These are phyloP conservation scores for Bipolaris cookei DNA, from an alignment of 2,329 filamentous ascomycete species.

Conservation along the genomic window DNA sequence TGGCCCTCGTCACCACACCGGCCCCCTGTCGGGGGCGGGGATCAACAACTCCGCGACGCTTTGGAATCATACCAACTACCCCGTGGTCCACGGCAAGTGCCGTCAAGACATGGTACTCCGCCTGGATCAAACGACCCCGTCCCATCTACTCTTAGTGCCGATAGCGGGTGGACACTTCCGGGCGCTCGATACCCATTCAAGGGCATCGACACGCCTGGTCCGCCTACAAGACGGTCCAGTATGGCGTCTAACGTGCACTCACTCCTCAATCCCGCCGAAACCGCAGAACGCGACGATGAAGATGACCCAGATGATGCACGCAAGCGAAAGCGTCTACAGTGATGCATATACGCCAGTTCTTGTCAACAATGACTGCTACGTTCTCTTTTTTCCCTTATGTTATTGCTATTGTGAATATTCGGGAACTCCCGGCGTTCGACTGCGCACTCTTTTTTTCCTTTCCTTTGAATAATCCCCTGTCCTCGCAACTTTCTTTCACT, in stretches of 20 bases:
- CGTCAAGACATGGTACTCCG: conserved; percentile 61
- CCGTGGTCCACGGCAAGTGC: conserved; percentile 57
- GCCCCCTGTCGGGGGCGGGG: conserved; percentile 53
- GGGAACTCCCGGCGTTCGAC: background rate
- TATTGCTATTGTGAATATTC: background rate
- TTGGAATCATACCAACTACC: conserved; percentile 71
- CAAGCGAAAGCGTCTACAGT: conserved; percentile 61
- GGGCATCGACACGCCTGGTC: conserved; percentile 60
- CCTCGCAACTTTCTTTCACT: background rate
- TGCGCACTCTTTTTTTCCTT: background rate
- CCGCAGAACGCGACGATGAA: conserved; percentile 69
- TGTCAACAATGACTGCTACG: background rate
- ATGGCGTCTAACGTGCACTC: conserved; percentile 75
- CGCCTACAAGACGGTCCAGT: conserved; percentile 70
- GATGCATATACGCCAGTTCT: background rate
- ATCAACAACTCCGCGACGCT: conserved; percentile 76
- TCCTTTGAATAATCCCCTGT: background rate
- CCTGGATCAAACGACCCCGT: conserved; percentile 58
- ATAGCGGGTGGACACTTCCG: conserved; percentile 63
- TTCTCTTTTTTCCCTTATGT: background rate
- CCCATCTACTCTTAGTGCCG: conserved; percentile 57
- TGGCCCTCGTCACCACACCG: conserved; percentile 72
- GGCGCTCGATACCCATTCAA: conserved; percentile 58
- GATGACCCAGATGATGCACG: conserved; percentile 67
- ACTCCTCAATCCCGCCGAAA: conserved; percentile 71